Evolutionary conservation across 2,329 filamentous ascomycete species (phyloP), one percentile per base, ranked within the genome.

Genomic region (Pyrenochaeta sp.): DNA sequence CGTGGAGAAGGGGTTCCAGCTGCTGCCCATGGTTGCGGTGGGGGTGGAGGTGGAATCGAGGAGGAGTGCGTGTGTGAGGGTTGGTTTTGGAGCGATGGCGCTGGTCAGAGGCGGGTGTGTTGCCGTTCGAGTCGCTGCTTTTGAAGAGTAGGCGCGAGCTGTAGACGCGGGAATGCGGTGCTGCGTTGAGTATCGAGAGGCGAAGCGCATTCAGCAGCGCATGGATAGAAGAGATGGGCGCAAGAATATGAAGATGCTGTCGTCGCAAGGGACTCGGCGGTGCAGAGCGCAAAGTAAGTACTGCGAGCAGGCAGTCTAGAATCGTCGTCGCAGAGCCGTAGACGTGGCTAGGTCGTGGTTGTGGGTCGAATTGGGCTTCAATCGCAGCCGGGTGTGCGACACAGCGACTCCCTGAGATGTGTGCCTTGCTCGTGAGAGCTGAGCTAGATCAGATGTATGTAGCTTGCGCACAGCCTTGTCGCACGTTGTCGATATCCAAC

Each of bases 1-100:
- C 36, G 63, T 63, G 29, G 59, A 61, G 44, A 58, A 55, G 32
- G 58, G 57, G 58, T 71, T 71, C 68, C 68, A 72, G 58, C 61
- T 71, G 22, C 39, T 63, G 40, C 40, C 17, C 35, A 26, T 36
- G 36, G 15, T 21, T 23, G 30, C 38, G 22, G 40, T 46, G 27
- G 34, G 31, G 15, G 41, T 31, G 14, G 48, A 18, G 23, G 27
- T 22, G 6, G 10, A 17, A n/a, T n/a, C 6, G 32, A 13, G 20
- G 34, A 29, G n/a, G 17, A 13, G 35, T n/a, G 26, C 18, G 24
- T 34, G 19, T 20, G 22, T 34, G 18, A 50, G 7, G 8, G 44
- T 53, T 32, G 52, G 45, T 39, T 55, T 51, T n/a, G 48, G 44
- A 9, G 31, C 17, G 29, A 45, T 44, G n/a, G 30, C 24, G 10